Evolutionary conservation across 441 rosid genomes (phyloP).

Genomic region (Arabidopsis hybrid): DNA sequence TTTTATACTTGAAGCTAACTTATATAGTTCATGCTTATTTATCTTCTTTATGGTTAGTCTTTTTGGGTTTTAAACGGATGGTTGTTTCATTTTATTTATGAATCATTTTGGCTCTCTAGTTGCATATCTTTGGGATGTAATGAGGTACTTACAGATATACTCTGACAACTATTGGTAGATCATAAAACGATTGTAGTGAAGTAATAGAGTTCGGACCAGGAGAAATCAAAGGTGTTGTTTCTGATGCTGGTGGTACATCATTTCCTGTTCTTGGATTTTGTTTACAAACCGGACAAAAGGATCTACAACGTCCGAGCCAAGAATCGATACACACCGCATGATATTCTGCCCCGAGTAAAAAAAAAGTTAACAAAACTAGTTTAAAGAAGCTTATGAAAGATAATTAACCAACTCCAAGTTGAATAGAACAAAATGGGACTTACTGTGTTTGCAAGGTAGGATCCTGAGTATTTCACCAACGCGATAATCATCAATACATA

Average conservation of each 20-base stretch:
- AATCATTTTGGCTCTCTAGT: too few relatives aligned
- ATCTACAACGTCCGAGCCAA: conserved; percentile 22
- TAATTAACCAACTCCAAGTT: too few relatives aligned
- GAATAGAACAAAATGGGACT: too few relatives aligned
- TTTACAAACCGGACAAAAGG: conserved; percentile 24
- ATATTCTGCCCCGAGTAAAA: too few relatives aligned
- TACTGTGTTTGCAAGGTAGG: too few relatives aligned
- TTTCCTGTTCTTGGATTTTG: conserved; percentile 1
- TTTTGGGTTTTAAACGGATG: too few relatives aligned
- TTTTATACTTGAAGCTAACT: conserved; percentile 21
- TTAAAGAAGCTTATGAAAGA: not conserved
- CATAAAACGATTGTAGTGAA: not conserved
- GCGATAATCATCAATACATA: too few relatives aligned
- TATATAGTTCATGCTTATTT: conserved; percentile 8
- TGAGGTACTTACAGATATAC: too few relatives aligned
- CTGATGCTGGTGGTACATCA: not conserved
- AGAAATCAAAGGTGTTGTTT: conserved; percentile 13
- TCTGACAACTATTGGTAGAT: not conserved
- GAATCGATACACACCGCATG: conserved; percentile 5
- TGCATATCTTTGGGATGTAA: not conserved
- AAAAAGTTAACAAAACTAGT: not conserved
- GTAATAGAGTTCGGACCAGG: not conserved
- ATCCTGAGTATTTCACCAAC: too few relatives aligned
- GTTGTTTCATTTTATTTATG: too few relatives aligned
- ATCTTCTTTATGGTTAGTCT: not conserved